Evolutionary conservation across 768 basidiomycete species (phyloP), one percentile per base, ranked within the genome.

Genomic region (Hericium erinaceus): DNA sequence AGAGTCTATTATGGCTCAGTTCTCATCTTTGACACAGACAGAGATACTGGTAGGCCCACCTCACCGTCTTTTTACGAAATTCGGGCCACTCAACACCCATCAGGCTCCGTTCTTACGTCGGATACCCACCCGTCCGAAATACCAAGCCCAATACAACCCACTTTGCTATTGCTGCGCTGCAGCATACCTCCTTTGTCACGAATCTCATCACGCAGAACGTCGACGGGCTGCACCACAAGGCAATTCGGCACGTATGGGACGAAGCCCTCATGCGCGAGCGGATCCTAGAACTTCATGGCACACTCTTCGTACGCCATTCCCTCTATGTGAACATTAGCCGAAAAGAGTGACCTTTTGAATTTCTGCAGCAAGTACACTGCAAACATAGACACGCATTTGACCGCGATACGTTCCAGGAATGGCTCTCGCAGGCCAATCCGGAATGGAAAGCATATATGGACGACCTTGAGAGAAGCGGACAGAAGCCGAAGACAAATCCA

Each of bases 221-320:
- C n/a, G 95, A 98, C 65, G 94, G 93, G 2, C 80, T 98, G 6
- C 95, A 98, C 66, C 84, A 84, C 54, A 92, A 90, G 71, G 89
- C 92, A 8, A 70, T 89, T 18, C 57, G 70, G 39, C 70, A 72
- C 66, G 76, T 79, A 59, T 73, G 69, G 72, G 71, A 66, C 60
- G 71, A 68, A 54, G 66, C 65, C n/a, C 66, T 63, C 20, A 66
- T 72, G 69, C 52, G 71, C 61, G 54, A 69, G 62, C 68, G 71
- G 24, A 83, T 93, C 48, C 74, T 97, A 22, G 92, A 95, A 67
- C 79, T 98, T 8, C 94, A 98, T 68, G 94, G 94, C 18, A 91
- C 87, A 16, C 70, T 98, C 11, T 89, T 91, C 70, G 91, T 92
- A 61, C 55, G 76, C 69, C 26, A 39, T 15, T 46, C 33, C 18